These are phyloP conservation scores for Musa schizocarpa DNA, from an alignment of 176 grass and related monocot genomes.

Conservation along the genomic window DNA sequence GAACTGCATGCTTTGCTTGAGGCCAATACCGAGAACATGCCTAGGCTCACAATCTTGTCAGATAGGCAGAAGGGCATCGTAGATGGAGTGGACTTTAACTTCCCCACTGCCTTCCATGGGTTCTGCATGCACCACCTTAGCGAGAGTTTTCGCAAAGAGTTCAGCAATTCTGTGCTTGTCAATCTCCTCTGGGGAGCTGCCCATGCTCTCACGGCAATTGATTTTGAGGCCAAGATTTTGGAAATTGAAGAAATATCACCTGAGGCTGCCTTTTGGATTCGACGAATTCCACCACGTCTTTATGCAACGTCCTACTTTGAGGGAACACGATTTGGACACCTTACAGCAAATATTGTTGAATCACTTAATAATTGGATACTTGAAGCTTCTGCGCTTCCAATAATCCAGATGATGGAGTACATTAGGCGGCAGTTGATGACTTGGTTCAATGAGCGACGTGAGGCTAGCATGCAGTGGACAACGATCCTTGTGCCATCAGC, in stretches of 20 bases:
- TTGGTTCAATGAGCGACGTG: conserved; percentile 90
- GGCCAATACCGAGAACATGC: conserved; percentile 94
- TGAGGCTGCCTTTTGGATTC: conserved; percentile 90
- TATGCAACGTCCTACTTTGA: conserved; percentile 97
- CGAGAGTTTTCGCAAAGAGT: conserved; percentile 88
- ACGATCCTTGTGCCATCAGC: conserved; percentile 66
- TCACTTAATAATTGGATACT: conserved; percentile 71
- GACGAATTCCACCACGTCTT: conserved; percentile 54
- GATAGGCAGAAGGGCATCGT: conserved; percentile 79
- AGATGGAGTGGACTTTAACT: conserved; percentile 97
- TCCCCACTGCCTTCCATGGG: conserved; percentile 93
- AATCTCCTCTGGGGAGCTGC: conserved; percentile 87
- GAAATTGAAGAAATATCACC: conserved; percentile 85
- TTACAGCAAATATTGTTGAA: conserved; percentile 73
- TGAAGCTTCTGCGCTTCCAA: conserved; percentile 72
- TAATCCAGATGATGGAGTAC: conserved; percentile 96
- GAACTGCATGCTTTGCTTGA: conserved; percentile 84
- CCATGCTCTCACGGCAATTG: conserved; percentile 76
- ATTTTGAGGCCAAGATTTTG: conserved; percentile 78
- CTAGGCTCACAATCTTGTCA: conserved; percentile 83
- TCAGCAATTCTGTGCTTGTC: conserved; percentile 64
- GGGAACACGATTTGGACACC: conserved; percentile 71
- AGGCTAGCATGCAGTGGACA: conserved; percentile 87
- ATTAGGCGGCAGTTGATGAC: conserved; percentile 86
- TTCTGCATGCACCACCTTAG: conserved; percentile 83